Conservation (phyloP, 257 asterid species). For the Salvia hispanica region DNA sequence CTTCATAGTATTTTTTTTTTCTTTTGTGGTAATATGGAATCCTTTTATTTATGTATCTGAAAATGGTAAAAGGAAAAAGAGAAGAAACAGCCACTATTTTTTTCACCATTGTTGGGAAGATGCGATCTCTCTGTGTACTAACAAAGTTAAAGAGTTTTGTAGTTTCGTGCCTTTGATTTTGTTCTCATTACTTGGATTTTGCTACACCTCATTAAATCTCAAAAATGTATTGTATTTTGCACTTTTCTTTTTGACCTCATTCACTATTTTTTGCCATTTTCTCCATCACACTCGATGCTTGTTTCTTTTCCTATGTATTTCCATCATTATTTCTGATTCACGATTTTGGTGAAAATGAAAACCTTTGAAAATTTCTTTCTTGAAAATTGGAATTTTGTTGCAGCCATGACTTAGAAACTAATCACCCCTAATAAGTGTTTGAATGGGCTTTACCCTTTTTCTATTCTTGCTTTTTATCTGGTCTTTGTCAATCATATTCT, state of each 20-base stretch:
- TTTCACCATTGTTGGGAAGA: constrained; percentile 5
- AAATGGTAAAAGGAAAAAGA: too few relatives aligned
- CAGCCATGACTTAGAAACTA: too few relatives aligned
- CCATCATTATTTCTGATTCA: constrained; percentile 10
- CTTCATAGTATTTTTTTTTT: too few relatives aligned
- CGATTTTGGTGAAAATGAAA: constrained; percentile 9
- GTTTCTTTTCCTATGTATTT: too few relatives aligned
- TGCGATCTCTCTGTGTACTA: constrained; percentile 42
- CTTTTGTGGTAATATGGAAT: too few relatives aligned
- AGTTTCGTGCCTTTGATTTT: constrained; percentile 55
- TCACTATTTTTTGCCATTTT: background rate
- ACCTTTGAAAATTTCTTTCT: constrained; percentile 10
- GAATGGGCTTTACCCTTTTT: too few relatives aligned
- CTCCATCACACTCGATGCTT: too few relatives aligned
- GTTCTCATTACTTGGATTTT: constrained; percentile 39
- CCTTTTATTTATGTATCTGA: too few relatives aligned
- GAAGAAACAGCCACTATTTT: background rate
- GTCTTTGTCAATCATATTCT: too few relatives aligned
- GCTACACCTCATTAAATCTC: constrained; percentile 38
- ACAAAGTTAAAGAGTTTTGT: constrained; percentile 37
- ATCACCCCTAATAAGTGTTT: too few relatives aligned
- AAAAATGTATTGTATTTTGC: constrained; percentile 41
- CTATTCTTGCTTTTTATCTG: too few relatives aligned
- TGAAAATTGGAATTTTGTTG: background rate
- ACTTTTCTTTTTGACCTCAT: constrained; percentile 38